Base-by-base conservation (phyloP, 2,329 filamentous ascomycete genomes). In the Fusarium succisae region DNA sequence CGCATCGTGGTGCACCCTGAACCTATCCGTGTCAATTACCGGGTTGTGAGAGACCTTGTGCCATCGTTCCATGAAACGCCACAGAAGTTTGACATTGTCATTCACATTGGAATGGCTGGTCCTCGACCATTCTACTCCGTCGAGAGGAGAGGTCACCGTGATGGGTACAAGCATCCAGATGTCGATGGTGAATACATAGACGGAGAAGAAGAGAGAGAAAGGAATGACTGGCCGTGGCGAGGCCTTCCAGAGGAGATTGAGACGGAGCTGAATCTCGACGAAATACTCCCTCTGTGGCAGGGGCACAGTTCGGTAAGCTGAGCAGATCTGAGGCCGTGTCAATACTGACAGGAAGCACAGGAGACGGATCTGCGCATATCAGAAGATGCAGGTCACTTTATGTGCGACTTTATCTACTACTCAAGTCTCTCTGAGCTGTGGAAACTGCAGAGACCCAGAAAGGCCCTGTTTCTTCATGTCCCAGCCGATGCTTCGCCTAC, bases 61-160 rank as follows among this genome's bases (percentile, higher is more conserved):
- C 93, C 94, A 3, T 80, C 79, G 10, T 85, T 97, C 10, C 90
- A 94, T 83, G 84, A 86, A 44, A 64, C 66, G 37, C 69, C 50
- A 24, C 48, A 79, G 80, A 66, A 84, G 55, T 87, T 91, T 61
- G 92, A 97, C 81, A 83, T 92, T 37, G 87, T 91, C 28, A 81
- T 97, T 8, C 94, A 97, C 81, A 92, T 97, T 58, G 94, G 94
- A 71, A 94, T 97, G 88, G 93, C 94, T 80, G 79, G 92, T 81
- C 78, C 89, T 83, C 75, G 87, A 81, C 76, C 90, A 20, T 82
- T 89, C 76, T 97, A 96, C 80, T 88, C 89, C 17, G 84, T 96
- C 14, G 94, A 97, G 84, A 87, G 89, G 17, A 85, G 88, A 41
- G 94, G 89, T 0, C 92, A 93, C 78, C 88, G 93, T 43, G 91